Conservation (phyloP, 768 basidiomycete species). For the Naganishia friedmannii region DNA sequence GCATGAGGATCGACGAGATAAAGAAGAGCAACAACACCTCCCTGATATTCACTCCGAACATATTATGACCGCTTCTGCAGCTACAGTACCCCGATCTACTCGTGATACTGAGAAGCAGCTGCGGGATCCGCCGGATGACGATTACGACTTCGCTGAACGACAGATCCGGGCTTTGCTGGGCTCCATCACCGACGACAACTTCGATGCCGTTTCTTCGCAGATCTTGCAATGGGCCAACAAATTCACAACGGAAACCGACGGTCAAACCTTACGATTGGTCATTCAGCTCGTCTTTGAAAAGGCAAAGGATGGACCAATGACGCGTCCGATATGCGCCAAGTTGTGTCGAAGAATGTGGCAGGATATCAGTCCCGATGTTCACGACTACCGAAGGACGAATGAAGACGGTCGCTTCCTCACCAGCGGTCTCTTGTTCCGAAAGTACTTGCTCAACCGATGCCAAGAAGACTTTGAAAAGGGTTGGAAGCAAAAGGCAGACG, state of each 20-base stretch:
- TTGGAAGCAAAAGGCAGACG: too few relatives aligned
- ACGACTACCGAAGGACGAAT: conserved; percentile 79
- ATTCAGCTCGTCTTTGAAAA: conserved; percentile 95
- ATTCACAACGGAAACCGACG: conserved; percentile 85
- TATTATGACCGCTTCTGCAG: conserved; percentile 57
- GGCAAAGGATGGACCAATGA: conserved; percentile 80
- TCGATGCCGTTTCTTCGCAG: conserved; percentile 91
- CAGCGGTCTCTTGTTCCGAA: conserved; percentile 90
- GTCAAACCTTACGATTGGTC: conserved; percentile 88
- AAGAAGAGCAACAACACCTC: conserved; percentile 52
- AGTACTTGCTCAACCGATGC: conserved; percentile 92
- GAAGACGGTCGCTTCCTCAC: conserved; percentile 80
- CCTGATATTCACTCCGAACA: conserved; percentile 57
- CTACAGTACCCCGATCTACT: too few relatives aligned
- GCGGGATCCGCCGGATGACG: conserved; percentile 55
- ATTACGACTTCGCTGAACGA: conserved; percentile 82
- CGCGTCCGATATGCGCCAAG: conserved; percentile 82
- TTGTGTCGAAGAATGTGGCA: conserved; percentile 95
- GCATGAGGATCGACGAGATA: conserved; percentile 67
- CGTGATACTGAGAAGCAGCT: conserved; percentile 35
- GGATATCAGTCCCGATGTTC: conserved; percentile 77
- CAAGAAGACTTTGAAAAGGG: conserved; percentile 86
- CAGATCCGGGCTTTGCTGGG: conserved; percentile 89
- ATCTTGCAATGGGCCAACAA: conserved; percentile 94
- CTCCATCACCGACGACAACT: conserved; percentile 94